Percentiles rank a stretch among this genome's conserved stretches.
phyloP scores from a whole-genome alignment of 2,329 filamentous ascomycete genomes.

The Xylariales sp. region DNA sequence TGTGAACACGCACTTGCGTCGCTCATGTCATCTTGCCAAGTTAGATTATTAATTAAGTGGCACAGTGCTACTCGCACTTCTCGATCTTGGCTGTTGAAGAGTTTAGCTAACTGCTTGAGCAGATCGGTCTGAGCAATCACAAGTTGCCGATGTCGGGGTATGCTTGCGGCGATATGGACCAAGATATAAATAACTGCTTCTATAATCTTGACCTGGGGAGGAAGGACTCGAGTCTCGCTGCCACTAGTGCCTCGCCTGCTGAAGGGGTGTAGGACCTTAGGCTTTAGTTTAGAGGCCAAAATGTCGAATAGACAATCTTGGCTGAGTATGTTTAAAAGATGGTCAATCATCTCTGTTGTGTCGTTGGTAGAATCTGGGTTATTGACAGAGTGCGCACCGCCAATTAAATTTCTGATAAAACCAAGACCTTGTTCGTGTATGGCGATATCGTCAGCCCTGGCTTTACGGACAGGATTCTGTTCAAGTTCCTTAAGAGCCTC shows the following conservation, averaged over 20 bases:
- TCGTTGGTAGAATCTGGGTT: conserved; percentile 62
- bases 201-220: conserved; percentile 76
- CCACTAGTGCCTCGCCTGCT: conserved; percentile 53
- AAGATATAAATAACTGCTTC: conserved; percentile 83
- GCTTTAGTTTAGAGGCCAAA: conserved; percentile 79
- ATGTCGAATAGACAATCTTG: conserved; percentile 84
- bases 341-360: conserved; percentile 82
- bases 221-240: conserved; percentile 62
- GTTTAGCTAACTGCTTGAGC: conserved; percentile 76
- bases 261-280: conserved; percentile 67
- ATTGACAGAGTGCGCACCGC: conserved; percentile 64
- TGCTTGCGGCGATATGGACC: conserved; percentile 87
- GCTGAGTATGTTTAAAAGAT: conserved; percentile 80
- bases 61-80: conserved; percentile 83
- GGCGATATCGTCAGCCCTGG: conserved; percentile 80
- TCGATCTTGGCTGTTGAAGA: conserved; percentile 78
- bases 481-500: conserved; percentile 71
- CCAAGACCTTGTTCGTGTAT: conserved; percentile 93
- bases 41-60: conserved; percentile 87
- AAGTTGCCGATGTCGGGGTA: conserved; percentile 80
- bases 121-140: conserved; percentile 82
- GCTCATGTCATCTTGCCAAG: conserved; percentile 79
- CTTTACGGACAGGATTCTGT: conserved; percentile 73
- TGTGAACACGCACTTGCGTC: conserved; percentile 74
- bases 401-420: conserved; percentile 89